Evolutionary conservation across 1,284 basidiomycete species (phyloP).

Genomic region (Pholiota adiposa): DNA sequence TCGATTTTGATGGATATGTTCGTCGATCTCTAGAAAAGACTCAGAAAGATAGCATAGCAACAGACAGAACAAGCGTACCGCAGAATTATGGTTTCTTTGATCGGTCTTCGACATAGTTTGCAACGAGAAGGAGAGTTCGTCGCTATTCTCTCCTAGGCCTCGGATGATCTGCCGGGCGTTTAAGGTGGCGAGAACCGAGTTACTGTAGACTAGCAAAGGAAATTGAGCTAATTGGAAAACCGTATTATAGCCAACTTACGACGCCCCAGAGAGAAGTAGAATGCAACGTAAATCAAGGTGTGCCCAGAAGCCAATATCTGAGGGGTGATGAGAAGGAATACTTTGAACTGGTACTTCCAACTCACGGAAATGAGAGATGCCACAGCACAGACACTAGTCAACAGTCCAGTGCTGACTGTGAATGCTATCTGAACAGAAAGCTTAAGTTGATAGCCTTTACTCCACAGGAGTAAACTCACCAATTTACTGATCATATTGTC

Average conservation of each 20-base stretch:
- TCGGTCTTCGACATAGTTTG: constrained; percentile 44
- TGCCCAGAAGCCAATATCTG: constrained; percentile 52
- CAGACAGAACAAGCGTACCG: constrained; percentile 13
- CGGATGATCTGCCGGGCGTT: constrained; percentile 52
- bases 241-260: constrained; percentile 34
- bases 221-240: background rate
- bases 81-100: constrained; percentile 34
- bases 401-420: constrained; percentile 56
- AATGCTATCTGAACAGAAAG: constrained; percentile 47
- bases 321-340: background rate
- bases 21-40: constrained; percentile 34
- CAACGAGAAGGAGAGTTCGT: constrained; percentile 50
- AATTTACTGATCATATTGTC: constrained; percentile 61
- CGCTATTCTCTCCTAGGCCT: constrained; percentile 44
- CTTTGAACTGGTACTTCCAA: constrained; percentile 3
- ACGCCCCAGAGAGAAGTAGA: constrained; percentile 60
- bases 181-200: constrained; percentile 57
- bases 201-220: constrained; percentile 50
- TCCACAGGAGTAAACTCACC: constrained; percentile 31
- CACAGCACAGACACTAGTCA: constrained; percentile 59
- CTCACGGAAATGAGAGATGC: constrained; percentile 56
- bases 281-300: constrained; percentile 59
- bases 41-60: constrained; percentile 8
- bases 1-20: constrained; percentile 60
- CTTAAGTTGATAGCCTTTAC: background rate